phyloP scores from a whole-genome alignment of 2,329 filamentous ascomycete genomes.

The Grosmannia clavigera region DNA sequence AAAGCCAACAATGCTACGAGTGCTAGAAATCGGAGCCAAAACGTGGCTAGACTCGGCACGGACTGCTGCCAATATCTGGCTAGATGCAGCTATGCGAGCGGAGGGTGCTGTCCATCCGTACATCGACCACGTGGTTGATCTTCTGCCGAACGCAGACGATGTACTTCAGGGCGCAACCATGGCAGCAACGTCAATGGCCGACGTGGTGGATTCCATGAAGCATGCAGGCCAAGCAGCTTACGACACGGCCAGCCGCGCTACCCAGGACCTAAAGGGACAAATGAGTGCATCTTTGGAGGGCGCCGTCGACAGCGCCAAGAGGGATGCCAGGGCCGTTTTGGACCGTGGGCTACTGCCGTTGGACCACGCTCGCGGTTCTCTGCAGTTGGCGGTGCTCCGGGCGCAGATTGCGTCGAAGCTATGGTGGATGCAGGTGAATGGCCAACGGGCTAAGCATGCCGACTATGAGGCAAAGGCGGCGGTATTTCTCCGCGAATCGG shows the following conservation, averaged over 20 bases:
- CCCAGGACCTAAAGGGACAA: not conserved
- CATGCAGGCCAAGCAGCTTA: not conserved
- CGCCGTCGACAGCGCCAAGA: not conserved
- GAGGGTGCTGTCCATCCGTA: conserved; percentile 2
- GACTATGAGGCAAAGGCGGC: conserved; percentile 8
- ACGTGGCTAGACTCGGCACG: conserved; percentile 26
- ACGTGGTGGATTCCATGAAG: not conserved
- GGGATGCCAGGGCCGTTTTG: not conserved
- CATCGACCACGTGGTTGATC: not conserved
- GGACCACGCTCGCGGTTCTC: not conserved
- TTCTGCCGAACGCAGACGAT: not conserved
- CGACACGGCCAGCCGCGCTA: not conserved
- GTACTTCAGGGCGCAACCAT: not conserved
- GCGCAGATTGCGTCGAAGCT: conserved; percentile 12
- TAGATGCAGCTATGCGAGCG: conserved; percentile 16
- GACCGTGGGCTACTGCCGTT: not conserved
- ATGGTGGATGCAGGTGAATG: conserved; percentile 12
- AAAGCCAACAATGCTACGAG: conserved; percentile 30
- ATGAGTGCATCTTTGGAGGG: not conserved
- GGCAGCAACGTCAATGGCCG: not conserved
- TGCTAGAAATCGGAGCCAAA: conserved; percentile 30
- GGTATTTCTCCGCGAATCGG: conserved; percentile 2
- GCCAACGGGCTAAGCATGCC: conserved; percentile 8
- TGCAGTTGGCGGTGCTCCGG: conserved; percentile 3
- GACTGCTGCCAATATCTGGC: conserved; percentile 28